Evolutionary conservation across 2,329 filamentous ascomycete species (phyloP).

Genomic region (Monascus ruber): DNA sequence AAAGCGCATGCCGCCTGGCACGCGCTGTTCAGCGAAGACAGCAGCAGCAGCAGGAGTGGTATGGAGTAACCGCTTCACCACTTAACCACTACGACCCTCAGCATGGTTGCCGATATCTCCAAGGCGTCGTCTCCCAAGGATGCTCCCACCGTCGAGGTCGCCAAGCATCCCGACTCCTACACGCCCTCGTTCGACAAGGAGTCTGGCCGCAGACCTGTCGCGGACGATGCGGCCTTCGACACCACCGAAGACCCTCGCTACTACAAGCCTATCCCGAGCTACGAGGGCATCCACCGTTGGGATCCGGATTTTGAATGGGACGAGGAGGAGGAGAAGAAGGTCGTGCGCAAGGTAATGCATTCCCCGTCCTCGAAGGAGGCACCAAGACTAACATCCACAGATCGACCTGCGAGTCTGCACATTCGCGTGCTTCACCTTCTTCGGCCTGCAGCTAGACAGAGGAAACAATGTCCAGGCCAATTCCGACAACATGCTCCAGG

Average conservation of each 20-base stretch:
- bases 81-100: too few species aligned
- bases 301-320: slow-evolving; percentile 37
- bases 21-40: too few species aligned
- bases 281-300: slow-evolving; percentile 40
- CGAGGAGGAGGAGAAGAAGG: slow-evolving; percentile 30
- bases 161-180: slow-evolving; percentile 2
- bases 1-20: too few species aligned
- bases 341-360: slow-evolving; percentile 25
- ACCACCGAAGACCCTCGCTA: slow-evolving; percentile 22
- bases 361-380: not conserved
- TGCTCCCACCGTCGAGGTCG: slow-evolving; percentile 1
- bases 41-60: too few species aligned
- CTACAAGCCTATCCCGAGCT: slow-evolving; percentile 28
- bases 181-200: slow-evolving; percentile 5
- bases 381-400: slow-evolving; percentile 8
- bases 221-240: slow-evolving; percentile 22
- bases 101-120: too few species aligned
- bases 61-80: too few species aligned
- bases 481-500: slow-evolving; percentile 48
- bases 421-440: slow-evolving; percentile 48
- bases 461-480: slow-evolving; percentile 52
- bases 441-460: slow-evolving; percentile 52
- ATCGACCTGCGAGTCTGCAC: slow-evolving; percentile 33
- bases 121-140: slow-evolving; percentile 1
- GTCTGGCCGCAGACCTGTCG: slow-evolving; percentile 2